Conservation (phyloP, 352 stramenopile genomes). For the Thalassiosira hispida region DNA sequence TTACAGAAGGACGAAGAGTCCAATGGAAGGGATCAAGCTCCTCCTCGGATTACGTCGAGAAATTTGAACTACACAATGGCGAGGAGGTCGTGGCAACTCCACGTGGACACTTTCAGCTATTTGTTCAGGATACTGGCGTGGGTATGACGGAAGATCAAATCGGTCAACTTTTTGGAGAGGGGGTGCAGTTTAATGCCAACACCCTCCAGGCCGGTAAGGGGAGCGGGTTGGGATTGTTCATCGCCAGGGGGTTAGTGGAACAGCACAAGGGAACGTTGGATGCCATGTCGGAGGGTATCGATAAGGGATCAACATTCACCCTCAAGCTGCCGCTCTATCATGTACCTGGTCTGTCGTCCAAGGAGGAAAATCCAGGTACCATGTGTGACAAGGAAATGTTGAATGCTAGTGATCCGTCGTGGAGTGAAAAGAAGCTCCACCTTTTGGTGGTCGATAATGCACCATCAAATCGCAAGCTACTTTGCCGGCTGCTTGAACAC, state of each 20-base stretch:
- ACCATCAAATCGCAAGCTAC: constrained; percentile 66
- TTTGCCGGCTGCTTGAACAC: constrained; percentile 56
- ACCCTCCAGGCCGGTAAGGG: constrained; percentile 67
- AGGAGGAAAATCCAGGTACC: constrained; percentile 3
- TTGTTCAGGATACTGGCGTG: constrained; percentile 49
- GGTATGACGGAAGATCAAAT: constrained; percentile 58
- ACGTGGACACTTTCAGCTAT: constrained; percentile 37
- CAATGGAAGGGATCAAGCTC: constrained; percentile 1
- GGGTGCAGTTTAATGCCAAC: constrained; percentile 69
- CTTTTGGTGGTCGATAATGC: constrained; percentile 75
- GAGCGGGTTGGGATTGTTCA: constrained; percentile 62
- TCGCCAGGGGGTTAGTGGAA: constrained; percentile 59
- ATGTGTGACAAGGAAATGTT: constrained; percentile 6
- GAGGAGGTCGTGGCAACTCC: constrained; percentile 20
- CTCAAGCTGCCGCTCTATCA: constrained; percentile 60
- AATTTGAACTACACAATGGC: constrained; percentile 31
- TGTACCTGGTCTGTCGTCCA: constrained; percentile 5
- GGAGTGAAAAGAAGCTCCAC: constrained; percentile 10
- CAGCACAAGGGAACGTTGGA: constrained; percentile 58
- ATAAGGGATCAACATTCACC: constrained; percentile 59
- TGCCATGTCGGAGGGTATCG: constrained; percentile 57
- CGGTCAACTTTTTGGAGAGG: constrained; percentile 54
- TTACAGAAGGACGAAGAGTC: constrained; percentile 15
- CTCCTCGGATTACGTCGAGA: constrained; percentile 9
- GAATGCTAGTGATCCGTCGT: constrained; percentile 1